Conservation (phyloP, 257 asterid genomes). For the Nyctanthes arbortristis region DNA sequence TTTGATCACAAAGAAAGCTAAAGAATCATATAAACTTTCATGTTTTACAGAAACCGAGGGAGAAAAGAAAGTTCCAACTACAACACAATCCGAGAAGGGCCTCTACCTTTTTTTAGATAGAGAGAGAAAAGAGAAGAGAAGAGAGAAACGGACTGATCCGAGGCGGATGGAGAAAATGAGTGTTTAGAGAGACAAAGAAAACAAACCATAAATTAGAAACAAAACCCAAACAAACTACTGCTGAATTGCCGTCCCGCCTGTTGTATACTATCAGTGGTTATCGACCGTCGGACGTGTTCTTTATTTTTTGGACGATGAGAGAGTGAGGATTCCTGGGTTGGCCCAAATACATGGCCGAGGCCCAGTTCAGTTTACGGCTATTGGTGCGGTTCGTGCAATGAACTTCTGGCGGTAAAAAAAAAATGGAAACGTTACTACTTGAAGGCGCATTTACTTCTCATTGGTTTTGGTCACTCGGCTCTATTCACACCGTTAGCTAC, state of each 20-base stretch:
- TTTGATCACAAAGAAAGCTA: conserved; percentile 15
- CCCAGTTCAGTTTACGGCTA: neutral
- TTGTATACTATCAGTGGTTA: neutral
- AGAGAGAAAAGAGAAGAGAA: conserved; percentile 21
- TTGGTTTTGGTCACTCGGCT: no score
- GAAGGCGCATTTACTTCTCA: neutral
- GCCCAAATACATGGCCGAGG: neutral
- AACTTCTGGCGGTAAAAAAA: no score
- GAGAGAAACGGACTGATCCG: conserved; percentile 32
- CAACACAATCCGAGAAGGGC: conserved; percentile 20
- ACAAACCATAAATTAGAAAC: conserved; percentile 18
- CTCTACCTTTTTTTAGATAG: conserved; percentile 21
- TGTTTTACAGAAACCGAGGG: no score
- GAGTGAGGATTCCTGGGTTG: neutral
- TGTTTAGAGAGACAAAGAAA: conserved; percentile 9
- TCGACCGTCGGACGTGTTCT: neutral
- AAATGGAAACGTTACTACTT: neutral
- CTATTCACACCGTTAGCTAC: no score
- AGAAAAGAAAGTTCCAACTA: conserved; percentile 30
- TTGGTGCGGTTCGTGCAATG: neutral
- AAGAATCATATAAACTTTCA: conserved; percentile 16
- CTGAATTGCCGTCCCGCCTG: conserved; percentile 11
- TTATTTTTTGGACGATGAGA: neutral
- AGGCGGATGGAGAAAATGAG: conserved; percentile 24
- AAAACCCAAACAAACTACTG: conserved; percentile 28